Evolutionary conservation across 1,284 basidiomycete species (phyloP).

Genomic region (Apiotrichum sp.): DNA sequence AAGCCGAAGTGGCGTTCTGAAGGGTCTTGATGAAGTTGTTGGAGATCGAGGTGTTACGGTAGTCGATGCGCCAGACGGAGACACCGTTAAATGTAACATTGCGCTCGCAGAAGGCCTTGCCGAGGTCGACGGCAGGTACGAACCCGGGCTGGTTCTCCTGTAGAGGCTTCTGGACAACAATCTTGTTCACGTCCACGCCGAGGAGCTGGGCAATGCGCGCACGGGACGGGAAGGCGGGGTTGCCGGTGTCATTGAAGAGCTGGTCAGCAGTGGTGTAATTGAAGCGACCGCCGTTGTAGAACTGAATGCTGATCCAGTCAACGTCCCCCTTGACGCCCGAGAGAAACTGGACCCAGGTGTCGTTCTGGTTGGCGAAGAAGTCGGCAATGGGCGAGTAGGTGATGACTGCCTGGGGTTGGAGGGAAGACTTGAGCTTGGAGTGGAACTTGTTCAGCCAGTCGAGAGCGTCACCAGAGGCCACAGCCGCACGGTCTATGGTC

Average conservation of each 20-base stretch:
- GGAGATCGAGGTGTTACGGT: neutral
- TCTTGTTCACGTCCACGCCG: neutral
- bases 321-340: neutral
- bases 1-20: neutral
- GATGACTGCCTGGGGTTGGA: conserved; percentile 6
- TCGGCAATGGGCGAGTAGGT: neutral
- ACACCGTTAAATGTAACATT: neutral
- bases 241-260: neutral
- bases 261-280: neutral
- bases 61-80: neutral
- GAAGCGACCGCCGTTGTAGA: neutral
- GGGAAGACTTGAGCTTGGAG: conserved; percentile 15
- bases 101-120: neutral
- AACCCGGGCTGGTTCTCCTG: conserved; percentile 1
- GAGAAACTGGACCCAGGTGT: neutral
- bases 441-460: conserved; percentile 30
- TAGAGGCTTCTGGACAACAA: conserved; percentile 3
- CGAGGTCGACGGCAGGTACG: neutral
- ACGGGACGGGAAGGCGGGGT: neutral
- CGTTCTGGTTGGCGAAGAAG: neutral
- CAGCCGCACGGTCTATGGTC: conserved; percentile 9
- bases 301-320: neutral
- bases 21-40: neutral
- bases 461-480: conserved; percentile 2
- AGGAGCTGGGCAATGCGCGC: neutral